phyloP scores from a whole-genome alignment of 2,329 filamentous ascomycete genomes.

The Trichoderma breve region DNA sequence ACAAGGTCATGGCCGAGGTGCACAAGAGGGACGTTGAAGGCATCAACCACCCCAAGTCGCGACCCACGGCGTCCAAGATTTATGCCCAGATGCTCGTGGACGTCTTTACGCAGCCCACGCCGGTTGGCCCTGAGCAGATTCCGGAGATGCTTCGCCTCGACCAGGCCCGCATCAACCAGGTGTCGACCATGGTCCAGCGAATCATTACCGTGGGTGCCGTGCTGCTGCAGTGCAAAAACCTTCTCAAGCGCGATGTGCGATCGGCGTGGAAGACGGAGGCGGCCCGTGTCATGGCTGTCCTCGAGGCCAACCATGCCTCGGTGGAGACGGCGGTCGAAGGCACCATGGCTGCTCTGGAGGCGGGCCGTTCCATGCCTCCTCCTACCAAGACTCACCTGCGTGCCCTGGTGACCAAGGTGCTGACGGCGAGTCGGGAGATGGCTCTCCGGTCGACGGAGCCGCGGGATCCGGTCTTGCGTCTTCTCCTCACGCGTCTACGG shows the following conservation, averaged over 20 bases:
- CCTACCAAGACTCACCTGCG: slow-evolving; percentile 59
- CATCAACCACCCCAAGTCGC: slow-evolving; percentile 59
- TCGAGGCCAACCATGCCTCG: slow-evolving; percentile 55
- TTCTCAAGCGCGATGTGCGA: slow-evolving; percentile 77
- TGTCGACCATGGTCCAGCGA: slow-evolving; percentile 44
- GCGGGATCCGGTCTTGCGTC: slow-evolving; percentile 58
- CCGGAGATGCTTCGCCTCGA: slow-evolving; percentile 76
- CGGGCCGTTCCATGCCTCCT: slow-evolving; percentile 62
- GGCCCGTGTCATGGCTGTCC: slow-evolving; percentile 64
- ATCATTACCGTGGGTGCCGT: slow-evolving; percentile 74
- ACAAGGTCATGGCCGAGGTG: slow-evolving; percentile 64
- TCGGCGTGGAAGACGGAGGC: slow-evolving; percentile 75
- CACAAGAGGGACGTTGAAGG: slow-evolving; percentile 68
- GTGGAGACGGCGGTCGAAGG: slow-evolving; percentile 57
- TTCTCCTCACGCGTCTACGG: slow-evolving; percentile 66
- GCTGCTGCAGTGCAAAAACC: slow-evolving; percentile 75
- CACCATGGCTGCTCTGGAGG: slow-evolving; percentile 61
- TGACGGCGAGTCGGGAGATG: slow-evolving; percentile 50
- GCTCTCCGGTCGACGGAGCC: slow-evolving; percentile 42
- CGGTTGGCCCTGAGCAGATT: slow-evolving; percentile 52
- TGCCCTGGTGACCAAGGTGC: slow-evolving; percentile 56
- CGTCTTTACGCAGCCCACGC: slow-evolving; percentile 65
- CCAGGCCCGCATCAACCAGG: slow-evolving; percentile 53
- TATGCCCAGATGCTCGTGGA: slow-evolving; percentile 76
- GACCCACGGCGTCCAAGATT: slow-evolving; percentile 66